Evolutionary conservation across 352 stramenopile genomes (phyloP), one percentile per base, ranked within the genome.

Genomic region (Phytophthora colocasiae): DNA sequence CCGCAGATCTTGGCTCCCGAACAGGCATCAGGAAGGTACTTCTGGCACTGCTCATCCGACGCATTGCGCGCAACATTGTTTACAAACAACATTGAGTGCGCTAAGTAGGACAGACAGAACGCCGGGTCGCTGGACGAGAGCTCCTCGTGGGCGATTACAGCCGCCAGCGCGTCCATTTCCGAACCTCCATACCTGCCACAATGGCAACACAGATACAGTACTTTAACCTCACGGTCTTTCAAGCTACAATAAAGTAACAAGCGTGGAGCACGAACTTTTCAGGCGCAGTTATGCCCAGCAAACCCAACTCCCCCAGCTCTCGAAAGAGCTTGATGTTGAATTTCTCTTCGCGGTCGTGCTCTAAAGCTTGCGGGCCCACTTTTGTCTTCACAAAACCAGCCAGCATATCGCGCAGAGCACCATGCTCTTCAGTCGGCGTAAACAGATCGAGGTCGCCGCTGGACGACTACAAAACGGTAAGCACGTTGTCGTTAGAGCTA

Each of bases 91-190:
- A 98, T 97, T 47, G 90, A 97, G 74, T 98, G 93, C 45, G 93
- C 92, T 46, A 98, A 81, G 80, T 99, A 99, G 27, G 94, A 98
- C 34, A 99, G 71, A 71, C 97, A 99, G 72, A 99, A 99, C 22
- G 96, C 97, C 26, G 98, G 98, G 78, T 99, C 98, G 44, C 93
- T 96, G 58, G 98, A 98, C 27, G 92, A 97, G 1, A 99, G 78
- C 74, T 98, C 96, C 71, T 98, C 96, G 69, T 98, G 94, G 3
- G 95, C 90, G 55, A 98, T 98, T 49, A 98, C 92, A 14, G 97
- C 96, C 0, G 96, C 97, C 2, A 98, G 83, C 39, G 97, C 96
- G 60, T 98, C 90, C 89, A 99, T 98, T 36, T 94, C 97, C 0
- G 91, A 97, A 14, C 98, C 98, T 17, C 97, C 97, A 62, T 98